Conservation (phyloP, 2,329 filamentous ascomycete genomes). For the Calonectria montana region DNA sequence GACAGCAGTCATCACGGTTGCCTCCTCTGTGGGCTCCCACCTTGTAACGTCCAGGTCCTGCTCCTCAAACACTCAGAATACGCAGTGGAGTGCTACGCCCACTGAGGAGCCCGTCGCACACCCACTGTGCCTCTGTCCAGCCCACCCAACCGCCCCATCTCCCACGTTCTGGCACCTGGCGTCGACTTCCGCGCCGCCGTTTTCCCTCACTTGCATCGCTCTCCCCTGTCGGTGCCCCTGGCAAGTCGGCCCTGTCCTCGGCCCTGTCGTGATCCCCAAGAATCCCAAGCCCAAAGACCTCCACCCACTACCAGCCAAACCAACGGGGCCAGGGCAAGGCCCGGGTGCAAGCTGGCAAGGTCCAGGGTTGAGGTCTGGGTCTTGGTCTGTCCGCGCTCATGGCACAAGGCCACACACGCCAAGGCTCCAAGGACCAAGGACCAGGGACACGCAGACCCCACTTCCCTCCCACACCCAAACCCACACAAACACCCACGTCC, state of each 20-base stretch:
- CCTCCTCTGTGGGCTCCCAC: slow-evolving; percentile 4
- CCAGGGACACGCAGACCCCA: slow-evolving; percentile 10
- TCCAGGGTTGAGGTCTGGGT: slow-evolving; percentile 11
- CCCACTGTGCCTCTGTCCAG: slow-evolving; percentile 32
- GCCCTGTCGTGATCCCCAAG: slow-evolving; percentile 43
- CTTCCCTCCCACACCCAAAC: slow-evolving; percentile 1
- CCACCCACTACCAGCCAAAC: slow-evolving; percentile 39
- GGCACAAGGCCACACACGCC: slow-evolving; percentile 13
- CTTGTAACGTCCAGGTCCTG: slow-evolving; percentile 4
- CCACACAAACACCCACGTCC: slow-evolving; percentile 12
- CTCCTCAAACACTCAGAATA: slow-evolving; percentile 6
- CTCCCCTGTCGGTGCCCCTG: slow-evolving; percentile 38
- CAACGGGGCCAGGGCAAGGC: slow-evolving; percentile 17
- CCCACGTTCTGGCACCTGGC: slow-evolving; percentile 37
- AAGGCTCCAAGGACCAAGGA: slow-evolving; percentile 3
- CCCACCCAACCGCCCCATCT: slow-evolving; percentile 28
- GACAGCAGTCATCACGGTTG: not conserved
- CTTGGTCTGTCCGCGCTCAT: slow-evolving; percentile 7
- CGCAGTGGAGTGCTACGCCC: slow-evolving; percentile 4
- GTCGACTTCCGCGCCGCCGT: slow-evolving; percentile 39
- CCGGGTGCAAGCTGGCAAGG: slow-evolving; percentile 26
- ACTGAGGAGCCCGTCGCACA: slow-evolving; percentile 23
- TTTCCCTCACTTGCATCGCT: slow-evolving; percentile 43
- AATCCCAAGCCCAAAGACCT: slow-evolving; percentile 41
- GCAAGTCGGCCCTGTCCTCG: slow-evolving; percentile 27